A percentile compares a stretch with the other conserved stretches of the same genome.
Conservation (phyloP, 2,329 filamentous ascomycete species). For the Trichoderma atrobrunneum region DNA sequence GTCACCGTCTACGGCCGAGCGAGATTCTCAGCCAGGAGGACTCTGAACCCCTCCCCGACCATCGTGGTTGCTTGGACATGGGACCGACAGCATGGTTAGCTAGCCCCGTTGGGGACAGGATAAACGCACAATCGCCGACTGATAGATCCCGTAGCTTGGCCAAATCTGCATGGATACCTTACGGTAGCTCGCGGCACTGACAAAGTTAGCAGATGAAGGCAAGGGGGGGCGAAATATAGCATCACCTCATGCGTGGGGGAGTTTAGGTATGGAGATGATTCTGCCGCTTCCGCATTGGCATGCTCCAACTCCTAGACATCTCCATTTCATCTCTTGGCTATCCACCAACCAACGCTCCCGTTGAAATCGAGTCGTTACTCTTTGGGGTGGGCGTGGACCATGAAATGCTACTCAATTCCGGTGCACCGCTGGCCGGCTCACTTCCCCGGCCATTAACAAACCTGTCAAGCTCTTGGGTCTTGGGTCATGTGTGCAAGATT, state of each 20-base stretch:
- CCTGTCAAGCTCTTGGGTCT: constrained; percentile 12
- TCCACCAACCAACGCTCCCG: constrained; percentile 4
- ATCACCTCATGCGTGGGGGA: constrained; percentile 16
- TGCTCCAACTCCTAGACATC: background rate
- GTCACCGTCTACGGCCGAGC: constrained; percentile 3
- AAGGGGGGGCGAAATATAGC: constrained; percentile 4
- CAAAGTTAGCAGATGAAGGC: constrained; percentile 14
- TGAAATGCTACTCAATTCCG: constrained; percentile 11
- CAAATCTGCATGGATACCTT: constrained; percentile 20
- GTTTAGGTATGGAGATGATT: constrained; percentile 14
- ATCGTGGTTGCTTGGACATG: constrained; percentile 4
- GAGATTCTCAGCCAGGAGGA: constrained; percentile 18
- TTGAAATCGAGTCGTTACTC: background rate
- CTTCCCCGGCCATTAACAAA: constrained; percentile 23
- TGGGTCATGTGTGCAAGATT: constrained; percentile 28
- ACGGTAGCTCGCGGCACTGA: constrained; percentile 17
- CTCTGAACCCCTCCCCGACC: background rate
- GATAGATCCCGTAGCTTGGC: constrained; percentile 17
- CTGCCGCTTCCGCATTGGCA: constrained; percentile 3
- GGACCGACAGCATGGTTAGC: constrained; percentile 17
- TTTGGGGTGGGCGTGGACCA: background rate
- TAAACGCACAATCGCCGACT: constrained; percentile 14
- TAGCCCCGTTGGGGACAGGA: constrained; percentile 7
- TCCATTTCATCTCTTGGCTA: constrained; percentile 2
- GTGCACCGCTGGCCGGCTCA: constrained; percentile 14